Conservation (phyloP, 805 yeast genomes). For the Pichia phayaonensis region DNA sequence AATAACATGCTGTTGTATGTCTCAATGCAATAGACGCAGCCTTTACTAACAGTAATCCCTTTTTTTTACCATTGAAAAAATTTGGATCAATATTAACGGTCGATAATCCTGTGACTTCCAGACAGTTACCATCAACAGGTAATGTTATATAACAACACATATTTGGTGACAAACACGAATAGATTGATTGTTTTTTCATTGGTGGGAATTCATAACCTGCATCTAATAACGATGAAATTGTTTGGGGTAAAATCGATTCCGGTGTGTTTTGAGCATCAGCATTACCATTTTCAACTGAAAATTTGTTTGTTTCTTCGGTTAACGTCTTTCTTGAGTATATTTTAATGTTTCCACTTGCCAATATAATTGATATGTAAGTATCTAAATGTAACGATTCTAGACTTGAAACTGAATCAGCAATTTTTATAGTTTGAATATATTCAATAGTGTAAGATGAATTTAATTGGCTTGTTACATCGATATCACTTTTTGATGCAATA, state of each 20-base stretch:
- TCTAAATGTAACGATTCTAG: constrained; percentile 33
- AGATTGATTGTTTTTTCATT: constrained; percentile 27
- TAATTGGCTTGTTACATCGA: constrained; percentile 6
- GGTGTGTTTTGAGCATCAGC: constrained; percentile 3
- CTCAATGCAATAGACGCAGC: constrained; percentile 57
- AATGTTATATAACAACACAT: constrained; percentile 34
- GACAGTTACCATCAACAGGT: constrained; percentile 17
- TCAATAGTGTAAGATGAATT: constrained; percentile 8
- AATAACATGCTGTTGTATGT: constrained; percentile 66
- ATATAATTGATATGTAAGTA: constrained; percentile 31
- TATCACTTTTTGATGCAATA: constrained; percentile 17
- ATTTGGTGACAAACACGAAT: constrained; percentile 43
- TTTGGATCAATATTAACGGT: constrained; percentile 10
- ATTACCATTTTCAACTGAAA: constrained; percentile 19
- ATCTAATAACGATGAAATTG: constrained; percentile 40
- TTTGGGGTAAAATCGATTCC: constrained; percentile 18
- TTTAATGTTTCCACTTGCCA: constrained; percentile 39
- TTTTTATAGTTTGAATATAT: constrained; percentile 17
- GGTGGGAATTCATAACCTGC: constrained; percentile 46
- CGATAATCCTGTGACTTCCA: constrained; percentile 19
- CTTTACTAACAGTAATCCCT: constrained; percentile 32
- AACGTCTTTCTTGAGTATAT: constrained; percentile 34
- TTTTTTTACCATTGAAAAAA: constrained; percentile 12
- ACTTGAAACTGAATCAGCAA: constrained; percentile 24
- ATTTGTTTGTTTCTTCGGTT: constrained; percentile 18